Evolutionary conservation across 805 yeast genomes (phyloP).

Genomic region (Ogataea thermomethanolica): DNA sequence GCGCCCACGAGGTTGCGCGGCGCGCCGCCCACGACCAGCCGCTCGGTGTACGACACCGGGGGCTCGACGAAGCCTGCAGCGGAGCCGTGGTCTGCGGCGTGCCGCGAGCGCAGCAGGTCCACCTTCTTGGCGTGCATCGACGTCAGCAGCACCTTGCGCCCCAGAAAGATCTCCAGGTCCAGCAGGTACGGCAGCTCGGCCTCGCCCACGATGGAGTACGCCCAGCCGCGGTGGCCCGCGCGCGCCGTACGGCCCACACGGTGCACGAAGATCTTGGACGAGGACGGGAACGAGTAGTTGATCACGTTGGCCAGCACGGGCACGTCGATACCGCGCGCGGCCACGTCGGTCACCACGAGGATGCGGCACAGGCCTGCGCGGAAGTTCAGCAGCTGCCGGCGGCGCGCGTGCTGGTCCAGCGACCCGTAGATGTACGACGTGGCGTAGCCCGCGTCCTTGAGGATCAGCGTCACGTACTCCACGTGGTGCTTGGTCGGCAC

Average conservation of each 20-base stretch:
- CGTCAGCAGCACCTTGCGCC: conserved; percentile 71
- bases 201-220: conserved; percentile 83
- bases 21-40: conserved; percentile 78
- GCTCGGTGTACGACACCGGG: conserved; percentile 63
- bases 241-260: conserved; percentile 99
- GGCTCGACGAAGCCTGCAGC: conserved; percentile 42
- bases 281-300: conserved; percentile 85
- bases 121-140: conserved; percentile 63
- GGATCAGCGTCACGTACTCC: conserved; percentile 72
- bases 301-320: conserved; percentile 94
- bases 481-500: conserved; percentile 98
- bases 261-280: conserved; percentile 91
- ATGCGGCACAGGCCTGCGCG: conserved; percentile 78
- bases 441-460: conserved; percentile 78
- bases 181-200: conserved; percentile 84
- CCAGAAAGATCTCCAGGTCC: conserved; percentile 87
- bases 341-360: conserved; percentile 96
- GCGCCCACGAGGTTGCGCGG: conserved; percentile 74
- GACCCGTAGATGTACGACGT: conserved; percentile 90
- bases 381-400: conserved; percentile 80
- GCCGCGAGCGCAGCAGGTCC: conserved; percentile 46
- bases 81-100: conserved; percentile 37
- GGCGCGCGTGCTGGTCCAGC: conserved; percentile 91
- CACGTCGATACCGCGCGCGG: conserved; percentile 98
- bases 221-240: conserved; percentile 98